Percentiles rank a stretch among this genome's conserved stretches.
Conservation (phyloP, 2,329 filamentous ascomycete species). For the Cercospora sesami region DNA sequence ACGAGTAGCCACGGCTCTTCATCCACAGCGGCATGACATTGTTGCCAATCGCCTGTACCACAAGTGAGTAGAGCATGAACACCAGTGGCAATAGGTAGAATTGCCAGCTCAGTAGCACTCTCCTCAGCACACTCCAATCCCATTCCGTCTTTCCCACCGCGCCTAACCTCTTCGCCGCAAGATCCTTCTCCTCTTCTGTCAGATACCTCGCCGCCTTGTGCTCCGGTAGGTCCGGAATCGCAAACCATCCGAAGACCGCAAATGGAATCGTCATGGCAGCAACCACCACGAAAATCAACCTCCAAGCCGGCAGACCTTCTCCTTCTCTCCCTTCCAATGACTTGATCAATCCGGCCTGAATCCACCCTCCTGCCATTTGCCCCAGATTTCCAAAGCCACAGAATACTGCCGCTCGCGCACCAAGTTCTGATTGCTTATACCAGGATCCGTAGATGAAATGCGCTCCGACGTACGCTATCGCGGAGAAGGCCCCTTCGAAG, state of each 20-base stretch:
- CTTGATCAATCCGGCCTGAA: slow-evolving; percentile 46
- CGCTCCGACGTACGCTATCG: slow-evolving; percentile 46
- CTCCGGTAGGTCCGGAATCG: slow-evolving; percentile 47
- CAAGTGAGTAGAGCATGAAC: slow-evolving; percentile 52
- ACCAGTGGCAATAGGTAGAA: slow-evolving; percentile 49
- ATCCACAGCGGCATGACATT: slow-evolving; percentile 52
- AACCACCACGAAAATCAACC: slow-evolving; percentile 49
- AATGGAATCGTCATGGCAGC: slow-evolving; percentile 47
- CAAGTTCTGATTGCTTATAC: slow-evolving; percentile 49
- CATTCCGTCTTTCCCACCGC: slow-evolving; percentile 29
- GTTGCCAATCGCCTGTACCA: slow-evolving; percentile 47
- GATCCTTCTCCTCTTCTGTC: slow-evolving; percentile 39
- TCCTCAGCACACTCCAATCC: slow-evolving; percentile 37
- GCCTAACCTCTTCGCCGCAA: slow-evolving; percentile 43
- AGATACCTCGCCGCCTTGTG: slow-evolving; percentile 48
- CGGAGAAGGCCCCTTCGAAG: slow-evolving; percentile 49
- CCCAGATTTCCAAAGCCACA: slow-evolving; percentile 48
- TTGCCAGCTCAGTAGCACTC: slow-evolving; percentile 48
- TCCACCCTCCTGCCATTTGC: slow-evolving; percentile 50
- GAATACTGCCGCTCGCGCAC: slow-evolving; percentile 45
- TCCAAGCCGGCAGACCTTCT: slow-evolving; percentile 44
- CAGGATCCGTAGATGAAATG: slow-evolving; percentile 50
- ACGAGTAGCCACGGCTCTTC: slow-evolving; percentile 47
- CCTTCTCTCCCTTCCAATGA: slow-evolving; percentile 39
- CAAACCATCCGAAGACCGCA: slow-evolving; percentile 48